Evolutionary conservation across 2,329 filamentous ascomycete genomes (phyloP).

Genomic region (Xylaria sp.): DNA sequence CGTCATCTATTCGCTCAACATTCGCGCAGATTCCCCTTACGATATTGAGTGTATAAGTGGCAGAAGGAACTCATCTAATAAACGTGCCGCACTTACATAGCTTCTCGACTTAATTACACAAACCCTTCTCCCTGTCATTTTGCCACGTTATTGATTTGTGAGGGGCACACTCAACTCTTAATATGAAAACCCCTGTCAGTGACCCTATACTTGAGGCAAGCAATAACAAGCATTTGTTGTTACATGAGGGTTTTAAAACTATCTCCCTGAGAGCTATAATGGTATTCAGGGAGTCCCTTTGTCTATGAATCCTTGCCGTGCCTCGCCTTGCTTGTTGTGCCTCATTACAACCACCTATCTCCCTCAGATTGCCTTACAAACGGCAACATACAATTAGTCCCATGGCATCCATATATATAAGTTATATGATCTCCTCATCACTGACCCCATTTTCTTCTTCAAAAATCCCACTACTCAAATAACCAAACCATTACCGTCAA

Average conservation of each 20-base stretch:
- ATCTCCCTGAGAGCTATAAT: too few species aligned
- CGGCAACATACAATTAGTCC: not conserved
- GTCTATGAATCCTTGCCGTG: too few species aligned
- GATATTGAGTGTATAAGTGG: not conserved
- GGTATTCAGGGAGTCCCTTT: too few species aligned
- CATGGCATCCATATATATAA: not conserved
- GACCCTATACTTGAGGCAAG: too few species aligned
- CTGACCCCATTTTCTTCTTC: not conserved
- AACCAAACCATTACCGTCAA: not conserved
- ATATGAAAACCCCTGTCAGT: too few species aligned
- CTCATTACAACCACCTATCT: too few species aligned
- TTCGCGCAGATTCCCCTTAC: too few species aligned
- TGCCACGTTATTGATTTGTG: not conserved
- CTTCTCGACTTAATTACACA: not conserved
- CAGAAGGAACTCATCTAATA: not conserved
- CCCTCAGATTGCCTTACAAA: not conserved
- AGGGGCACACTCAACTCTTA: not conserved
- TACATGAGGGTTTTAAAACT: too few species aligned
- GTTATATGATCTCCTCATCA: not conserved
- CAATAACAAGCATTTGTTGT: too few species aligned
- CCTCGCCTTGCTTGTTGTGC: too few species aligned
- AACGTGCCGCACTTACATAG: not conserved
- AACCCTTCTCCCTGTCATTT: not conserved
- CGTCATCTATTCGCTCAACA: too few species aligned
- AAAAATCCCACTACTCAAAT: not conserved